These are phyloP conservation scores for Ostreobium quekettii DNA, from an alignment of 139 green algal genomes.

Conservation along the genomic window DNA sequence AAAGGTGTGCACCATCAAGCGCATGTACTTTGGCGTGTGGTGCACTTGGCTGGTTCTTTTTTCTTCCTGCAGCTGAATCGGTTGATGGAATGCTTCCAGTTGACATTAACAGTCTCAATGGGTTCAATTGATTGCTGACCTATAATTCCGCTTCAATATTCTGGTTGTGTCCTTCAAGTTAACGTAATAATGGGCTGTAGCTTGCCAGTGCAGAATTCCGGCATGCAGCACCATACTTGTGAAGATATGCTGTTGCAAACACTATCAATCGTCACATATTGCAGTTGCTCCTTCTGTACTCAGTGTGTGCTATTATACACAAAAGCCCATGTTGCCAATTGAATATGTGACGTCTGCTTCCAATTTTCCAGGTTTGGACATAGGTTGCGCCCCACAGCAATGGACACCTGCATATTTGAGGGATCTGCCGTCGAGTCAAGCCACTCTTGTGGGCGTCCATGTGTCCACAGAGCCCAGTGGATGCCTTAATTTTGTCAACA, in stretches of 20 bases:
- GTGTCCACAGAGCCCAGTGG: slow-evolving; percentile 24
- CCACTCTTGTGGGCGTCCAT: slow-evolving; percentile 32
- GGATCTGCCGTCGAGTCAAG: neutral
- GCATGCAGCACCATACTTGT: no score
- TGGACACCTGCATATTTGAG: slow-evolving; percentile 37
- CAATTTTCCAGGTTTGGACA: slow-evolving; percentile 30
- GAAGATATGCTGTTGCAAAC: no score
- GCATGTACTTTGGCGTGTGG: neutral
- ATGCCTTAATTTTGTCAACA: slow-evolving; percentile 43
- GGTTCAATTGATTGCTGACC: neutral
- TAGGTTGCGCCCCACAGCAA: slow-evolving; percentile 23
- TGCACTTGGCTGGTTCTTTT: neutral
- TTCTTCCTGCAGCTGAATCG: no score
- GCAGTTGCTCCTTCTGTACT: no score
- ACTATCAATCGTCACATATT: no score
- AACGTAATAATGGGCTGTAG: no score
- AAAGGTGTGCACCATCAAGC: slow-evolving; percentile 8
- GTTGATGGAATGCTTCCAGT: no score
- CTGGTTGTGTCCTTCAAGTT: neutral
- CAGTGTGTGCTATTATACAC: no score
- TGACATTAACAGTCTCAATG: no score
- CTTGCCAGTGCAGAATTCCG: no score
- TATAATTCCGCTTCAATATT: neutral
- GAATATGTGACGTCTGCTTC: no score
- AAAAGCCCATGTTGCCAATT: no score